These are phyloP conservation scores for Cotoneaster glaucophyllus DNA, from an alignment of 306 rosid species.

Conservation along the genomic window DNA sequence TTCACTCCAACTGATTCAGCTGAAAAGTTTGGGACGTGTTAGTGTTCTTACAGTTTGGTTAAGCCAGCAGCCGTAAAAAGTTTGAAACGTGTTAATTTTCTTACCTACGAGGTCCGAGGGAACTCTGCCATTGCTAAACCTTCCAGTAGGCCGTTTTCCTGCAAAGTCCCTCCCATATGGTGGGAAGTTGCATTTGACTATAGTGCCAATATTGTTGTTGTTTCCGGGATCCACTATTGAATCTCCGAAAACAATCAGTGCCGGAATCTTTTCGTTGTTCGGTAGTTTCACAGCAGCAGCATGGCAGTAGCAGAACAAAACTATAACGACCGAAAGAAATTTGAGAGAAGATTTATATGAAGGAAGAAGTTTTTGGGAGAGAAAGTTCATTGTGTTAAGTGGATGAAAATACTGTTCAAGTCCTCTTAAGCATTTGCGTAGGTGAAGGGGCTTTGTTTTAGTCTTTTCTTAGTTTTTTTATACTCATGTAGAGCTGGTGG, in stretches of 20 bases:
- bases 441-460: no score
- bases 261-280: constrained; percentile 42
- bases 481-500: no score
- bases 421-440: neutral
- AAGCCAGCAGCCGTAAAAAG: no score
- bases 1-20: constrained; percentile 59
- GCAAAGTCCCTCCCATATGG: constrained; percentile 66
- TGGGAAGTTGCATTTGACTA: constrained; percentile 44
- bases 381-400: neutral
- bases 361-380: constrained; percentile 6
- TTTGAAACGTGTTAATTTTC: no score
- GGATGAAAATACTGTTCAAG: neutral
- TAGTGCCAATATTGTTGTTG: constrained; percentile 48
- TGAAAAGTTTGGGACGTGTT: constrained; percentile 3
- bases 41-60: no score
- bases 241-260: constrained; percentile 65
- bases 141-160: constrained; percentile 49
- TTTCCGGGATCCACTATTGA: constrained; percentile 70
- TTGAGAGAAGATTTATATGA: neutral
- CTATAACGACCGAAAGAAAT: constrained; percentile 5
- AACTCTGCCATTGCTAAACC: constrained; percentile 60
- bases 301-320: neutral
- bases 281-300: constrained; percentile 16
- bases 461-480: no score
- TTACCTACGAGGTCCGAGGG: constrained; percentile 57